These are phyloP conservation scores for Tylopilus sp. DNA, from an alignment of 768 basidiomycete genomes.

Conservation along the genomic window DNA sequence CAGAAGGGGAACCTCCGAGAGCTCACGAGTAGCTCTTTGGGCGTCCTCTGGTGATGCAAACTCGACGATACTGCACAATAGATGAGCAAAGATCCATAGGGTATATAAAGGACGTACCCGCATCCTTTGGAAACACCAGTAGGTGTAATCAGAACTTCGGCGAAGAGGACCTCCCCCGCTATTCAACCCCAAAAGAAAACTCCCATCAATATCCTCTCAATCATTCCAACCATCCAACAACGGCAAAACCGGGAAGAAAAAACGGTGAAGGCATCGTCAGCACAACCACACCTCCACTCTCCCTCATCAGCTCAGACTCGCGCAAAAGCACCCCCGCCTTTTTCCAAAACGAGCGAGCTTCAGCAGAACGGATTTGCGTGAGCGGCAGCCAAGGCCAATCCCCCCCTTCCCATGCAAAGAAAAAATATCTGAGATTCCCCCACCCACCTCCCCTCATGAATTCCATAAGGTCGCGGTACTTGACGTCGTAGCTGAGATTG, in stretches of 20 bases:
- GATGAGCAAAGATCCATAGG: conserved; percentile 8
- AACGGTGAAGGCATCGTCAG: conserved; percentile 38
- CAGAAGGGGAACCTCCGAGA: conserved; percentile 86
- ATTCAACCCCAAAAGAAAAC: conserved; percentile 85
- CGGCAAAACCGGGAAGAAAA: conserved; percentile 39
- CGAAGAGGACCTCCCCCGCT: conserved; percentile 99
- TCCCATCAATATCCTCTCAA: conserved; percentile 91
- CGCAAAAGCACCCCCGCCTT: conserved; percentile 32
- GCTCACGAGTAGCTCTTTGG: conserved; percentile 83
- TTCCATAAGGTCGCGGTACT: conserved; percentile 98
- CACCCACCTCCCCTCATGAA: conserved; percentile 99
- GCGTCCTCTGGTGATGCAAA: conserved; percentile 87
- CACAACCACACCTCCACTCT: conserved; percentile 29
- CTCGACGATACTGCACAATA: conserved; percentile 81
- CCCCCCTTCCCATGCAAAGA: conserved; percentile 38
- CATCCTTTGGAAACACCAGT: conserved; percentile 98
- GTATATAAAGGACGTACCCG: conserved; percentile 64
- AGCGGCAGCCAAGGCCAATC: conserved; percentile 24
- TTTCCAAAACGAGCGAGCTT: conserved; percentile 33
- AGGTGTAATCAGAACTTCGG: conserved; percentile 97
- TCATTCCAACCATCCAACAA: conserved; percentile 51
- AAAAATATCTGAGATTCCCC: conserved; percentile 68
- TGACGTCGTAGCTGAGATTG: conserved; percentile 98
- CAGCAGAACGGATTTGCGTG: conserved; percentile 34
- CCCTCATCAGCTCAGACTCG: conserved; percentile 37